Percentiles rank a stretch among this genome's conserved stretches.
Conservation (phyloP, 768 basidiomycete genomes). For the Pleurotus platypus region DNA sequence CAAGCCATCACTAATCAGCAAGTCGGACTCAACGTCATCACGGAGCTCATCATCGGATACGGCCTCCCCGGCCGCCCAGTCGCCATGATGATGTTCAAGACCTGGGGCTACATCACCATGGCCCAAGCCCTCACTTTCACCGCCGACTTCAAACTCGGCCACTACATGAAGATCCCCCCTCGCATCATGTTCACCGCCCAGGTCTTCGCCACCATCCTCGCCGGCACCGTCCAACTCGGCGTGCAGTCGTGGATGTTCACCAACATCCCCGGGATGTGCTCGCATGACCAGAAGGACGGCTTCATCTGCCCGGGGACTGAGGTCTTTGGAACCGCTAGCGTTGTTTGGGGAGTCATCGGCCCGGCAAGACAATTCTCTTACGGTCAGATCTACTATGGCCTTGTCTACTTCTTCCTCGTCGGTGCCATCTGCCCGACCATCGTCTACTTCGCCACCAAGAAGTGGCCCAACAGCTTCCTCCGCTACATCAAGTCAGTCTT, state of each 20-base stretch:
- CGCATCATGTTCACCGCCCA: slow-evolving; percentile 71
- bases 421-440: slow-evolving; percentile 61
- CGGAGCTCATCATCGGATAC: slow-evolving; percentile 80
- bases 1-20: slow-evolving; percentile 65
- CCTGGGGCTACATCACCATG: slow-evolving; percentile 73
- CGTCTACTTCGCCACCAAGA: slow-evolving; percentile 49
- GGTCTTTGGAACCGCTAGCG: slow-evolving; percentile 76
- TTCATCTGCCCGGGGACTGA: slow-evolving; percentile 71
- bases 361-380: slow-evolving; percentile 66
- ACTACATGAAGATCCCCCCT: slow-evolving; percentile 76
- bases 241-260: slow-evolving; percentile 79
- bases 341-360: slow-evolving; percentile 83
- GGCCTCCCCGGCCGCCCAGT: slow-evolving; percentile 73
- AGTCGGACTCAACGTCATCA: slow-evolving; percentile 52
- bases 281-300: slow-evolving; percentile 45
- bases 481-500: slow-evolving; percentile 59
- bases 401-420: slow-evolving; percentile 75
- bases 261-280: slow-evolving; percentile 63
- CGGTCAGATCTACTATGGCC: slow-evolving; percentile 56
- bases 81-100: slow-evolving; percentile 88
- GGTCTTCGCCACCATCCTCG: slow-evolving; percentile 61
- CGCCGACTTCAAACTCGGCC: slow-evolving; percentile 76
- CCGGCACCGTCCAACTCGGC: slow-evolving; percentile 70
- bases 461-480: slow-evolving; percentile 60
- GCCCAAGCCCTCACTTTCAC: slow-evolving; percentile 61